A percentile compares a stretch with the other conserved stretches of the same genome.
Evolutionary conservation across 257 asterid species (phyloP).

Genomic region (Verbena officinalis): DNA sequence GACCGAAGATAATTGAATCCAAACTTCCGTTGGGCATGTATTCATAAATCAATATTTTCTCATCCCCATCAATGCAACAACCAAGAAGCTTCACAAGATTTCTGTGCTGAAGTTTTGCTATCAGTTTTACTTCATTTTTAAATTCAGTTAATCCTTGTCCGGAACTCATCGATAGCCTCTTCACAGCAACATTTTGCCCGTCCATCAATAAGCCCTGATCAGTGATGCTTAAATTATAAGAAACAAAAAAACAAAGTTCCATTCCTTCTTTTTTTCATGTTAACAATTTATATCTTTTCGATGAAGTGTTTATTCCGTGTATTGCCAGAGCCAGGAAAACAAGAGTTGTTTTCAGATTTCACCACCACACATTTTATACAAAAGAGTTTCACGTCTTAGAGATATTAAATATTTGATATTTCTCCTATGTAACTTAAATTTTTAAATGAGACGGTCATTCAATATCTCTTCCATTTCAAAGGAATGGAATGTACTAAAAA

Average conservation of each 20-base stretch:
- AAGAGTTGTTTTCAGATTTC: no score
- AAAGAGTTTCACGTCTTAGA: no score
- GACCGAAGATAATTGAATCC: conserved; percentile 38
- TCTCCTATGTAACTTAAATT: no score
- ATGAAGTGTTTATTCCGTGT: no score
- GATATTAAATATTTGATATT: no score
- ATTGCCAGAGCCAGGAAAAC: no score
- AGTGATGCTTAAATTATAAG: background rate
- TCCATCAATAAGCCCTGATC: conserved; percentile 34
- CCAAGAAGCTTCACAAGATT: conserved; percentile 44
- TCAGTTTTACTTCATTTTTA: conserved; percentile 38
- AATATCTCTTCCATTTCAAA: no score
- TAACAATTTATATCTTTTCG: no score
- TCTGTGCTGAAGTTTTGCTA: conserved; percentile 40
- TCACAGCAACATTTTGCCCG: conserved; percentile 42
- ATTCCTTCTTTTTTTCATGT: background rate
- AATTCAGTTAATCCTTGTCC: conserved; percentile 43
- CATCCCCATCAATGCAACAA: conserved; percentile 34
- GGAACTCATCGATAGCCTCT: conserved; percentile 36
- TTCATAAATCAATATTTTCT: conserved; percentile 41
- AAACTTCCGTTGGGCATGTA: conserved; percentile 39
- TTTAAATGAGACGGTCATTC: no score
- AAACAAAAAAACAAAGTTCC: background rate
- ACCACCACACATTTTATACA: no score
- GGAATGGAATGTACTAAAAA: no score